Conservation (phyloP, 768 basidiomycete genomes). For the Mycena crocata region DNA sequence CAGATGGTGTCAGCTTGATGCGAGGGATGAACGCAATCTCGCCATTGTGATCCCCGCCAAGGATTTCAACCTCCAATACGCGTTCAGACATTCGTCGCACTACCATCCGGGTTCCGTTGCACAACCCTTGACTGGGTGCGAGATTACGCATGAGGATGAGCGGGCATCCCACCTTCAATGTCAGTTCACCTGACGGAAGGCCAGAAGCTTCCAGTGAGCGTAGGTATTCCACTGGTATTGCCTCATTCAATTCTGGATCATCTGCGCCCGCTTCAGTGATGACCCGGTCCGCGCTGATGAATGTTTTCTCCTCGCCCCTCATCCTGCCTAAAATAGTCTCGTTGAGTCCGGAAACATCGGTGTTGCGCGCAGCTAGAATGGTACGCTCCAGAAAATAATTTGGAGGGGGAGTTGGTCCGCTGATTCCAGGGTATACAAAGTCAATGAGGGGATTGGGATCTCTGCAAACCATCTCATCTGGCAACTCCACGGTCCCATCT, state of each 20-base stretch:
- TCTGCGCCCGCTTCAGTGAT: conserved; percentile 12
- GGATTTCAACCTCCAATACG: conserved; percentile 45
- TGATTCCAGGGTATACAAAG: background rate
- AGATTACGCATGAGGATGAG: conserved; percentile 49
- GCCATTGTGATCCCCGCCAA: conserved; percentile 52
- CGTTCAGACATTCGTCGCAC: conserved; percentile 28
- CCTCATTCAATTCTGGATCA: conserved; percentile 10
- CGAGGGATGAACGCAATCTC: conserved; percentile 52
- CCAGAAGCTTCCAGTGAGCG: conserved; percentile 44
- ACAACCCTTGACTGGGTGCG: conserved; percentile 39
- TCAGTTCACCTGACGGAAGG: conserved; percentile 49
- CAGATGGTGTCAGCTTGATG: conserved; percentile 42
- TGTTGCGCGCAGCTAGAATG: conserved; percentile 40
- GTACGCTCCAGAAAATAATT: conserved; percentile 37
- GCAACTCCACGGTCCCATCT: background rate
- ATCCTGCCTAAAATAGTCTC: conserved; percentile 32
- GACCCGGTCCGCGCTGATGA: conserved; percentile 19
- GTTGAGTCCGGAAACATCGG: conserved; percentile 35
- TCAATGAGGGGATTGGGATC: background rate
- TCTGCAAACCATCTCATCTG: background rate
- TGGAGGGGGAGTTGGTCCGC: conserved; percentile 10
- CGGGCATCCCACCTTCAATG: conserved; percentile 45
- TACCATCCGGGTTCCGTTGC: conserved; percentile 45
- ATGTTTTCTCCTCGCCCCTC: conserved; percentile 14
- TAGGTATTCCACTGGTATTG: conserved; percentile 48